phyloP scores from a whole-genome alignment of 345 rosid genomes.

The Durio zibethinus region DNA sequence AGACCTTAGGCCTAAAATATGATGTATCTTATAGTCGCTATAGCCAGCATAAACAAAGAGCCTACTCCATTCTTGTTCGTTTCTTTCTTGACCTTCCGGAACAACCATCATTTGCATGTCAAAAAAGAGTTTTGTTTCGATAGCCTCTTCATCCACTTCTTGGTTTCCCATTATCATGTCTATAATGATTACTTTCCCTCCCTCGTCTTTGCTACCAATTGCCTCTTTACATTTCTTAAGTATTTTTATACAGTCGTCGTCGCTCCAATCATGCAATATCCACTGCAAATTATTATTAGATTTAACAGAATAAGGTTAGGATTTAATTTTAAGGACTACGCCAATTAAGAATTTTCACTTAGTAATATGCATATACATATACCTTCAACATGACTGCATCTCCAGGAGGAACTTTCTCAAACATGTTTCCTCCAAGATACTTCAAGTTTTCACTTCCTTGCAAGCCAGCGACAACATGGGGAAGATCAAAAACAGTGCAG shows the following conservation, averaged over 20 bases:
- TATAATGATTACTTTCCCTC: slow-evolving; percentile 26
- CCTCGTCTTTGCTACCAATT: not conserved
- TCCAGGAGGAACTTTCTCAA: slow-evolving; percentile 29
- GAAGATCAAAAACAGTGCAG: not conserved
- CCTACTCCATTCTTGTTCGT: slow-evolving; percentile 30
- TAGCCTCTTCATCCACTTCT: not conserved
- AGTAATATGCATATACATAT: too few species aligned
- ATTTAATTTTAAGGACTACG: too few species aligned
- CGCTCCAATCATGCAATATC: slow-evolving; percentile 36
- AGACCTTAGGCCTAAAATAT: slow-evolving; percentile 15
- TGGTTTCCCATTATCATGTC: slow-evolving; percentile 6
- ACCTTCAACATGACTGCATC: slow-evolving; percentile 28
- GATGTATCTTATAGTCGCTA: slow-evolving; percentile 25
- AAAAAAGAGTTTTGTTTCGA: slow-evolving; percentile 17
- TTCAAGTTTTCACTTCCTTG: slow-evolving; percentile 22
- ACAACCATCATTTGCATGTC: slow-evolving; percentile 26
- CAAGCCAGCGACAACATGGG: slow-evolving; percentile 18
- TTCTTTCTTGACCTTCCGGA: not conserved
- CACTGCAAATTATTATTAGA: slow-evolving; percentile 10
- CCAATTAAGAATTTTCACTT: too few species aligned
- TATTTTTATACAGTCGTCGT: slow-evolving; percentile 40
- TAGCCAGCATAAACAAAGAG: slow-evolving; percentile 33
- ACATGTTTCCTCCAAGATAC: slow-evolving; percentile 38
- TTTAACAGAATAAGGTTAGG: too few species aligned
- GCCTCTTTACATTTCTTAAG: slow-evolving; percentile 39